Evolutionary conservation across 2,329 filamentous ascomycete species (phyloP), one percentile per base, ranked within the genome.

Genomic region (Zymoseptoria passerinii): DNA sequence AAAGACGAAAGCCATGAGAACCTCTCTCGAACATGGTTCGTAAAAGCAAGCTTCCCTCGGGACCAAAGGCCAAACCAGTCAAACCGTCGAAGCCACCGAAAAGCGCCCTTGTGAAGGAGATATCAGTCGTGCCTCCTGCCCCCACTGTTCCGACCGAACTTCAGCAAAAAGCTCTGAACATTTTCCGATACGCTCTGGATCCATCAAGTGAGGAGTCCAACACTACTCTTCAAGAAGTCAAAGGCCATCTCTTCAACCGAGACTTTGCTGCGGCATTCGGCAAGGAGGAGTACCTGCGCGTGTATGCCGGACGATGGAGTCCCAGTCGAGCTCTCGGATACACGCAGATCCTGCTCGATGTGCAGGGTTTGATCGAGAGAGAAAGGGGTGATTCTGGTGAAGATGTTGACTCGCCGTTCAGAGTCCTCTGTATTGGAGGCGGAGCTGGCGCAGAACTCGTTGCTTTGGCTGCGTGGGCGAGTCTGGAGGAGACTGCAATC

Each of bases 281-380:
- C 0, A 80, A 79, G 51, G 80, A 83, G 57, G 83, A 87, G 50
- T 82, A 87, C 66, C 80, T 96, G 18, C 83, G 88, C 61, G 89
- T 88, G 8, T 99, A 99, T 76, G 90, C 90, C 8, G 83, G 90
- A 56, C 79, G 94, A 66, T 99, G 92, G 92, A 96, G 91, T 73
- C 89, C 92, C 1, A 88, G 88, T 55, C 81, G 94, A 55, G 88
- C 91, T 0, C 76, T 97, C 55, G 90, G 87, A 62, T 97, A 97
- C 74, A 78, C 84, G n/a, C 77, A 80, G n/a, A 70, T 86, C 16
- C 78, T 86, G 23, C 69, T 66, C 61, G 61, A 74, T 68, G 56
- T 76, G 64, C 65, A 65, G 49, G 64, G 70, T 8, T 49, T 53
- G 28, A 8, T 10, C 16, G 19, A 13, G 27, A 28, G 23, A 19